Conservation (phyloP, 2,329 filamentous ascomycete genomes). For the Plectosphaerella sp. region DNA sequence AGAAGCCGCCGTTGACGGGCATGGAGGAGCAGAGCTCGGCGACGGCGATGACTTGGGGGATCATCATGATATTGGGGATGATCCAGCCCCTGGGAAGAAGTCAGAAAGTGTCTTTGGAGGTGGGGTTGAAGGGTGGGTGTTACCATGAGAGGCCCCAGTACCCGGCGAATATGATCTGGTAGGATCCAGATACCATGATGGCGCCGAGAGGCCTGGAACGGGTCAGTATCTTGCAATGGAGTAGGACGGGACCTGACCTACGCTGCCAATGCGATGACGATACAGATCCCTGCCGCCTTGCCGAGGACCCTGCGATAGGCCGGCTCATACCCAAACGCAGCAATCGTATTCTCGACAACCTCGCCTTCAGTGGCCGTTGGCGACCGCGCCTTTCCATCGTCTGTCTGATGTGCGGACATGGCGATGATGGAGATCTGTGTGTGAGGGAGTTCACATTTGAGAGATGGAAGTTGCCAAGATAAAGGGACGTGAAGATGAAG, state of each 20-base stretch:
- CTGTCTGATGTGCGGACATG: no score
- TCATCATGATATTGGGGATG: constrained; percentile 48
- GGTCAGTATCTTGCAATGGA: neutral
- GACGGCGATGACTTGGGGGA: constrained; percentile 50
- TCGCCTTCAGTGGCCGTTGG: neutral
- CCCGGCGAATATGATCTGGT: neutral
- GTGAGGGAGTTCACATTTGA: no score
- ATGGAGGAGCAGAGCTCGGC: constrained; percentile 57
- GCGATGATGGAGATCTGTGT: no score
- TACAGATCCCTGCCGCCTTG: neutral
- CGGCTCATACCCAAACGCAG: neutral
- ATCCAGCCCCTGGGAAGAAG: constrained; percentile 36
- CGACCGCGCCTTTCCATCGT: no score
- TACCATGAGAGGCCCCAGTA: constrained; percentile 1
- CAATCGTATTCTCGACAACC: neutral
- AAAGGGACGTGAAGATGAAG: no score
- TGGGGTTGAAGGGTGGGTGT: neutral
- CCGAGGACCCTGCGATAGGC: neutral
- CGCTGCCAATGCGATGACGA: neutral
- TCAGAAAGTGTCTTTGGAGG: no score
- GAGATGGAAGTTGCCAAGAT: no score
- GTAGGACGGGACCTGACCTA: neutral
- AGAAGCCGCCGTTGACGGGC: constrained; percentile 53
- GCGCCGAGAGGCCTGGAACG: neutral
- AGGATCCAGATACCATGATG: neutral